Conservation (phyloP, 2,329 filamentous ascomycete genomes). For the Scopulariopsis brevicaulis region DNA sequence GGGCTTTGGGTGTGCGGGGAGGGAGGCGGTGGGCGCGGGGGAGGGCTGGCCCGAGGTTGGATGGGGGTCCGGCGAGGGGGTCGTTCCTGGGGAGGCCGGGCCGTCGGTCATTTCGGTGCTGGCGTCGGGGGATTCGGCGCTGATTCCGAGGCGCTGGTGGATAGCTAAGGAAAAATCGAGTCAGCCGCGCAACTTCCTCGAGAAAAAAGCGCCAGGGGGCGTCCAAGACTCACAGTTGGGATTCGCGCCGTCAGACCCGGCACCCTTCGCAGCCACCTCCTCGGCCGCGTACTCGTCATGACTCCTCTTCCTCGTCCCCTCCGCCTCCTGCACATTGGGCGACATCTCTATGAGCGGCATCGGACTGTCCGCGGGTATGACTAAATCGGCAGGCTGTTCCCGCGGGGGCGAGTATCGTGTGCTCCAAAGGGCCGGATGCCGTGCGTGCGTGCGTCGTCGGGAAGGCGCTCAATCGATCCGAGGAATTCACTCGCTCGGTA, state of each 20-base stretch:
- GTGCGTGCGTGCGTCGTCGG: too few species aligned
- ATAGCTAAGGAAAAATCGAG: neutral
- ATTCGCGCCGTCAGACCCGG: slow-evolving; percentile 5
- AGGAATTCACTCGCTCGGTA: too few species aligned
- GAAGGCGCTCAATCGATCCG: too few species aligned
- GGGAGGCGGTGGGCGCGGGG: slow-evolving; percentile 11
- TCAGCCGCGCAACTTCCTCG: neutral
- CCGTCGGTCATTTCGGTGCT: neutral
- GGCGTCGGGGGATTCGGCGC: neutral
- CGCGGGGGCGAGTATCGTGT: too few species aligned
- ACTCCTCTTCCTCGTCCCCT: slow-evolving; percentile 30
- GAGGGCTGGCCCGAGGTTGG: slow-evolving; percentile 11
- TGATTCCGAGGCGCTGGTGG: neutral
- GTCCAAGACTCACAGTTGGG: neutral
- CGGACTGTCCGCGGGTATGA: slow-evolving; percentile 5
- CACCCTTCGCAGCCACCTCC: slow-evolving; percentile 8
- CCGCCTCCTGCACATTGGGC: slow-evolving; percentile 33
- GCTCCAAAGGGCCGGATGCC: too few species aligned
- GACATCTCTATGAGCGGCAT: slow-evolving; percentile 39
- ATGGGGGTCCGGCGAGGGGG: neutral
- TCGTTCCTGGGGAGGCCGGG: neutral
- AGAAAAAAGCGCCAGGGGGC: neutral
- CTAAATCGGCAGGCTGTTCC: neutral
- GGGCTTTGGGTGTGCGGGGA: slow-evolving; percentile 6
- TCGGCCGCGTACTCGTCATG: slow-evolving; percentile 31